A percentile compares a stretch with the other conserved stretches of the same genome.
Conservation (phyloP, 202 grass and related monocot species). For the Digitaria exilis region DNA sequence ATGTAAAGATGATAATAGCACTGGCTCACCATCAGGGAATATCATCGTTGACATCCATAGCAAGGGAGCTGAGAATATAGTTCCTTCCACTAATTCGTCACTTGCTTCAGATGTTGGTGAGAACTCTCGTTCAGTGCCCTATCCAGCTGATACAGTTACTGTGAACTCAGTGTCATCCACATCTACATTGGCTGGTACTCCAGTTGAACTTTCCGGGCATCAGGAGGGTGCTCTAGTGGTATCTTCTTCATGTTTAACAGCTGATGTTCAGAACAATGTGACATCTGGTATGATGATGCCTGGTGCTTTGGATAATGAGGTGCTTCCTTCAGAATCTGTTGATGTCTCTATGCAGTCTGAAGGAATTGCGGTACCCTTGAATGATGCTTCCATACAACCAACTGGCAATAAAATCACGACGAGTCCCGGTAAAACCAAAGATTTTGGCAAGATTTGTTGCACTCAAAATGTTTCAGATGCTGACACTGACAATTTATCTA, state of each 20-base stretch:
- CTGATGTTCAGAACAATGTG: constrained; percentile 48
- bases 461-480: constrained; percentile 30
- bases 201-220: constrained; percentile 46
- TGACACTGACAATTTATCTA: constrained; percentile 36
- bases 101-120: constrained; percentile 72
- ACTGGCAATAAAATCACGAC: constrained; percentile 26
- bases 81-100: constrained; percentile 67
- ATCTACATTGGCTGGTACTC: constrained; percentile 51
- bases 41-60: constrained; percentile 40
- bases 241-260: constrained; percentile 55
- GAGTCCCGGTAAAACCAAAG: constrained; percentile 42
- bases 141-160: constrained; percentile 44
- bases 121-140: constrained; percentile 53
- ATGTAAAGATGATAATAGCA: constrained; percentile 48
- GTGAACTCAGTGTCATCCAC: constrained; percentile 54
- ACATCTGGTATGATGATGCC: constrained; percentile 40
- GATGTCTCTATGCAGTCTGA: constrained; percentile 36
- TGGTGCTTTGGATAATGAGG: constrained; percentile 39
- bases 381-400: constrained; percentile 41
- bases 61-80: constrained; percentile 38
- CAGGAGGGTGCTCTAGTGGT: constrained; percentile 55
- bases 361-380: constrained; percentile 28
- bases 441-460: constrained; percentile 29
- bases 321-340: constrained; percentile 47
- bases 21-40: constrained; percentile 41